Evolutionary conservation across 352 stramenopile species (phyloP), one percentile per base, ranked within the genome.

Genomic region (Phytophthora litchii): DNA sequence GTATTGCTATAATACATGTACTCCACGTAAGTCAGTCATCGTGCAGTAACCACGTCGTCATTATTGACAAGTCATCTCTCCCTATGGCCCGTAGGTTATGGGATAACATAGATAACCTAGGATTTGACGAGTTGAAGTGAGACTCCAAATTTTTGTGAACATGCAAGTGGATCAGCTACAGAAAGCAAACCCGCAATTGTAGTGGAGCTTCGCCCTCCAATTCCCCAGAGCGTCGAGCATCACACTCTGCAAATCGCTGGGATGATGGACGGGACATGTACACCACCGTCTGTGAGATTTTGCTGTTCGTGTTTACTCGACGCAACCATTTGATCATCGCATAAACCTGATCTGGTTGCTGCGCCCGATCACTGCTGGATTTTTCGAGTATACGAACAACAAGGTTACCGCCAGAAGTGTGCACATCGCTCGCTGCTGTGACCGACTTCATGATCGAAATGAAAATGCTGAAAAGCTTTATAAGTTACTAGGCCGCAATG

Each of bases 291-390:
- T 5, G 23, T 5, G 23, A 27, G 5, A 27, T 46, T 50, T 49
- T 58, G 50, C 37, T 58, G 50, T 58, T 29, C 38, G 50, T 47
- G 41, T 19, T 48, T 41, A 52, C 29, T 4, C 17, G 19, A 58
- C 38, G 50, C 50, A 4, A 7, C 14, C 27, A 5, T 35, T 50
- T 58, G 50, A 10, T 42, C 19, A 58, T 57, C 37, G 8, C 49
- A 11, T 38, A n/a, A 38, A 38, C 34, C 34, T 17, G 34, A 38
- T 1, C 13, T 17, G 34, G 13, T 31, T 51, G 11, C 36, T 55
- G 47, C 47, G 37, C 32, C 34, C 35, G 47, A 55, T n/a, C n/a
- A n/a, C 13, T 9, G 2, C 48, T 57, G 49, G 49, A 57, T 57
- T 48, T 57, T 42, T 9, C 11, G 5, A 32, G 3, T 9, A 35